These are phyloP conservation scores for Luffa aegyptiaca DNA, from an alignment of 306 rosid species.

Conservation along the genomic window DNA sequence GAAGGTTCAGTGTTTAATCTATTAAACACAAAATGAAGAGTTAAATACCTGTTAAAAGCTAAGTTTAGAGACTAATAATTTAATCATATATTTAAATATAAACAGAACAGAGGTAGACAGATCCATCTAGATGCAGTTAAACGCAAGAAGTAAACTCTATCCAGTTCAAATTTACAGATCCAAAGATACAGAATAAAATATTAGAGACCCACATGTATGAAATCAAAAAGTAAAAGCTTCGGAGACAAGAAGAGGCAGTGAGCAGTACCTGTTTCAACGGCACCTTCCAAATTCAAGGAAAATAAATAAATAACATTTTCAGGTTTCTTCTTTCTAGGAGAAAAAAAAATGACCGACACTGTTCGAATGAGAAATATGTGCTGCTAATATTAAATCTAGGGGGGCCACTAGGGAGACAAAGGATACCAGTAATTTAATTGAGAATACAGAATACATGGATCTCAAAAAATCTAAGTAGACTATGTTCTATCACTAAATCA, in stretches of 20 bases:
- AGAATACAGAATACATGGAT: not conserved
- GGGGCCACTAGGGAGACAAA: slow-evolving; percentile 29
- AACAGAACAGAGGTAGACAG: not conserved
- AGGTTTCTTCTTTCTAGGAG: slow-evolving; percentile 9
- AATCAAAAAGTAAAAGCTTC: slow-evolving; percentile 2
- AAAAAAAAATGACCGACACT: slow-evolving; percentile 38
- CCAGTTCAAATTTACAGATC: not conserved
- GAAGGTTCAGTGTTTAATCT: too few relatives aligned
- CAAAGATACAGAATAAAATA: not conserved
- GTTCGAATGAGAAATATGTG: slow-evolving; percentile 9
- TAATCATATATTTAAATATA: not conserved
- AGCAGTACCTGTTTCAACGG: slow-evolving; percentile 13
- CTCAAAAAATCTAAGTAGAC: not conserved
- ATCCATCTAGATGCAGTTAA: not conserved
- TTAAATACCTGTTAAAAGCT: too few relatives aligned
- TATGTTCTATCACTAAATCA: not conserved
- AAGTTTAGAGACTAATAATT: not conserved
- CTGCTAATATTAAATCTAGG: not conserved
- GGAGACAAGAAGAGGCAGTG: slow-evolving; percentile 17
- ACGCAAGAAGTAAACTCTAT: not conserved
- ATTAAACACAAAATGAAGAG: too few relatives aligned
- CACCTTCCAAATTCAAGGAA: not conserved
- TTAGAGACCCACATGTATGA: not conserved
- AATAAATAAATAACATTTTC: not conserved
- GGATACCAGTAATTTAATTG: not conserved